A percentile compares a stretch with the other conserved stretches of the same genome.
phyloP scores from a whole-genome alignment of 2,329 filamentous ascomycete genomes.

The Alternaria brassicae region DNA sequence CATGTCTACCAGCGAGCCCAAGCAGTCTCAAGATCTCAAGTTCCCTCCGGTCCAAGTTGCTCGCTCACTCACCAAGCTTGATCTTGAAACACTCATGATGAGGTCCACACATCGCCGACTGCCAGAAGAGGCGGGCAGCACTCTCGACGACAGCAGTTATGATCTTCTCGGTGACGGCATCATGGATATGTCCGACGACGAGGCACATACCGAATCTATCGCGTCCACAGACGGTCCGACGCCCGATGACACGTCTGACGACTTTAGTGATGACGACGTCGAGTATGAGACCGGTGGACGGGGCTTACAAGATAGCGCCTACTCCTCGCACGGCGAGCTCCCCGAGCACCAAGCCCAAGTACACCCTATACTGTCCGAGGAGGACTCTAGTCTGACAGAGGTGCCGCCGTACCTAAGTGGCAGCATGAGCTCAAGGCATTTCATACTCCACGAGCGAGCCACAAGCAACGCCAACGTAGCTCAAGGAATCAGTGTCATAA shows the following conservation, averaged over 20 bases:
- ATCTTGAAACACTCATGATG: conserved; percentile 48
- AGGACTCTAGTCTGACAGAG: conserved; percentile 43
- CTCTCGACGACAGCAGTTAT: conserved; percentile 49
- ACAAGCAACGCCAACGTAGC: conserved; percentile 17
- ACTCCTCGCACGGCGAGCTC: conserved; percentile 29
- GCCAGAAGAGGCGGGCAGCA: conserved; percentile 36
- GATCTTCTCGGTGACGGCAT: conserved; percentile 42
- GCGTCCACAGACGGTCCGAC: conserved; percentile 45
- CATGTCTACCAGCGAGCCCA: conserved; percentile 40
- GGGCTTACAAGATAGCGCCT: conserved; percentile 26
- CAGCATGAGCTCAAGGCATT: conserved; percentile 28
- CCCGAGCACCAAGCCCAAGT: conserved; percentile 25
- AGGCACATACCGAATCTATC: conserved; percentile 48
- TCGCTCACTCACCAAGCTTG: conserved; percentile 39
- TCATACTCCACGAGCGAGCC: conserved; percentile 37
- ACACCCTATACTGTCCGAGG: conserved; percentile 23
- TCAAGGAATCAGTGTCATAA: conserved; percentile 32
- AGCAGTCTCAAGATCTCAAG: conserved; percentile 37
- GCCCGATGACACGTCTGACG: conserved; percentile 43
- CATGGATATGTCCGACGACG: conserved; percentile 46
- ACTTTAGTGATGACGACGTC: conserved; percentile 42
- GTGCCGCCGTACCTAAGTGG: conserved; percentile 32
- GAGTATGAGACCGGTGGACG: conserved; percentile 35
- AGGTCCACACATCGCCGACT: conserved; percentile 37
- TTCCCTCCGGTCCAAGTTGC: conserved; percentile 44